Evolutionary conservation across 2,329 filamentous ascomycete genomes (phyloP).

Genomic region (Claviceps fusiformis): DNA sequence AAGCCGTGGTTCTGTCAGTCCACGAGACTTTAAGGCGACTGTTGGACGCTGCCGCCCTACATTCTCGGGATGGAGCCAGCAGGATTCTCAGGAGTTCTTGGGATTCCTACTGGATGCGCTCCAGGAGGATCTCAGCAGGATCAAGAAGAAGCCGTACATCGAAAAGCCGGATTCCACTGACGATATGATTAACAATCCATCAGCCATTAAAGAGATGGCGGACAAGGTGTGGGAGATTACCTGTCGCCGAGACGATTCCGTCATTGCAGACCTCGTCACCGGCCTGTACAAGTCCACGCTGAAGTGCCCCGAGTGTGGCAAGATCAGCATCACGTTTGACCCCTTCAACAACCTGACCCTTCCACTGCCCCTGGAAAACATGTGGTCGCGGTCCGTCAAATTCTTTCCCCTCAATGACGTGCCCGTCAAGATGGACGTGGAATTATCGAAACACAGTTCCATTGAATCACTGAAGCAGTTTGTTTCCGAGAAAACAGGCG

Average conservation of each 20-base stretch:
- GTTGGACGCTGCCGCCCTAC: conserved; percentile 71
- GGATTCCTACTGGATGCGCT: conserved; percentile 89
- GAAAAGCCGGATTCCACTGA: conserved; percentile 97
- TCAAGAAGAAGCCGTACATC: conserved; percentile 92
- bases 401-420: conserved; percentile 64
- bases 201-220: conserved; percentile 71
- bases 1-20: conserved; percentile 55
- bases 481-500: conserved; percentile 52
- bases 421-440: conserved; percentile 61
- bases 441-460: conserved; percentile 63
- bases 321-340: conserved; percentile 97
- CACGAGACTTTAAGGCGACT: conserved; percentile 67
- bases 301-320: conserved; percentile 78
- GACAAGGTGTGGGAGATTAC: conserved; percentile 86
- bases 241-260: conserved; percentile 81
- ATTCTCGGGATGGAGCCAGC: conserved; percentile 90
- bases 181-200: conserved; percentile 75
- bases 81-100: conserved; percentile 94
- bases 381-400: conserved; percentile 61
- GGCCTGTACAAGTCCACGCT: conserved; percentile 98
- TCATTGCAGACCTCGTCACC: conserved; percentile 89
- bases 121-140: conserved; percentile 87
- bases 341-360: conserved; percentile 92
- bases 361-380: conserved; percentile 74
- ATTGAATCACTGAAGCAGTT: conserved; percentile 57